A percentile compares a stretch with the other conserved stretches of the same genome.
phyloP scores from a whole-genome alignment of 208 protist species.

The Trypanosomatidae sp. region DNA sequence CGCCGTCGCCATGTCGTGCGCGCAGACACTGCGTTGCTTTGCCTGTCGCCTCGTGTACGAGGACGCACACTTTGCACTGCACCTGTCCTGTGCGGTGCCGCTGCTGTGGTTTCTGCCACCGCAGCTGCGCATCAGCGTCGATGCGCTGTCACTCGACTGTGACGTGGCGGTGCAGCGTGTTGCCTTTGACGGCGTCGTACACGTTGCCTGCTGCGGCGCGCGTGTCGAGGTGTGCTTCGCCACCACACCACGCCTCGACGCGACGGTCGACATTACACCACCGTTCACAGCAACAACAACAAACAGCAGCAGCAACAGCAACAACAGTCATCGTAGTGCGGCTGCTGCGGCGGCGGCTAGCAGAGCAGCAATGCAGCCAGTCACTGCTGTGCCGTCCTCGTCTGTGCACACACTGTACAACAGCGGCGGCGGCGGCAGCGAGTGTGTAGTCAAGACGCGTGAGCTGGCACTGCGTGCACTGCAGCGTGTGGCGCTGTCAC shows the following conservation, averaged over 20 bases:
- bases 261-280: slow-evolving; percentile 37
- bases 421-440: no score
- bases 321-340: no score
- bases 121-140: slow-evolving; percentile 27
- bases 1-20: background rate
- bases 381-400: no score
- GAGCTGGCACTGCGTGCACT: no score
- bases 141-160: slow-evolving; percentile 52
- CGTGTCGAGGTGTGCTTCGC: slow-evolving; percentile 59
- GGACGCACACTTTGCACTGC: slow-evolving; percentile 43
- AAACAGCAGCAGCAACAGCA: no score
- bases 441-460: no score
- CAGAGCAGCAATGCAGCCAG: no score
- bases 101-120: slow-evolving; percentile 28
- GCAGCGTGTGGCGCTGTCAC: no score
- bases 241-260: slow-evolving; percentile 42
- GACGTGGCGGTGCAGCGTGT: slow-evolving; percentile 29
- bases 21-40: slow-evolving; percentile 41
- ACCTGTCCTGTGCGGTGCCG: slow-evolving; percentile 39
- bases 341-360: no score
- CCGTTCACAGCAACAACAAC: no score
- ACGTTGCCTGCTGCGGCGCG: slow-evolving; percentile 35
- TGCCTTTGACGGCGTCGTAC: slow-evolving; percentile 31
- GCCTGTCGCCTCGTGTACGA: slow-evolving; percentile 50
- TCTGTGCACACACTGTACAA: no score